Evolutionary conservation across 805 yeast genomes (phyloP).

Genomic region (Wickerhamiella shivajii): DNA sequence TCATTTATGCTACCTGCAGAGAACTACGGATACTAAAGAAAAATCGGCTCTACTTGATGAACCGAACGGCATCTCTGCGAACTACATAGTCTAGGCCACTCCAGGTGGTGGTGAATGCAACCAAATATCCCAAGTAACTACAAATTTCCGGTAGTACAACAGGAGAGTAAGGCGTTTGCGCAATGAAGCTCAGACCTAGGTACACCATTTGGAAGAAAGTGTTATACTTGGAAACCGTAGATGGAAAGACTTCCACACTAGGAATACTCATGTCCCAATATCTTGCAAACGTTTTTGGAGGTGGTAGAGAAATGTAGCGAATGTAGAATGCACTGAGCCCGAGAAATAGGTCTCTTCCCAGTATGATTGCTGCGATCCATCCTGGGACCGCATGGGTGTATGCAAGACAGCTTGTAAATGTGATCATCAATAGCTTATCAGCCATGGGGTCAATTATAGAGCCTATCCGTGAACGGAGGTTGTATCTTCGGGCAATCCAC

Average conservation of each 20-base stretch:
- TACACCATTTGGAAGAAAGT: conserved; percentile 89
- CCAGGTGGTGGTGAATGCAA: conserved; percentile 48
- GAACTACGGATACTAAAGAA: too few relatives aligned
- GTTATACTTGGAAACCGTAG: conserved; percentile 70
- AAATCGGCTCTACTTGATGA: conserved; percentile 17
- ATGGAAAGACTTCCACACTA: conserved; percentile 80
- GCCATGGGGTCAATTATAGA: conserved; percentile 92
- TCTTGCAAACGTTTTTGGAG: conserved; percentile 56
- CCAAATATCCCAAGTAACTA: conserved; percentile 26
- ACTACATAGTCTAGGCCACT: conserved; percentile 44
- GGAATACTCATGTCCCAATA: conserved; percentile 70
- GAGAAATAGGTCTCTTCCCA: conserved; percentile 71
- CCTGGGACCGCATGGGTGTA: conserved; percentile 54
- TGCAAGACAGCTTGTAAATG: conserved; percentile 65
- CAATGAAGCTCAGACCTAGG: conserved; percentile 44
- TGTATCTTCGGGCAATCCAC: conserved; percentile 66
- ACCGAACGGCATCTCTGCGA: conserved; percentile 15
- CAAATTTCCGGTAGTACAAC: conserved; percentile 20
- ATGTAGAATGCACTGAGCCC: conserved; percentile 58
- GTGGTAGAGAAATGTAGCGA: conserved; percentile 58
- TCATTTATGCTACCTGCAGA: too few relatives aligned
- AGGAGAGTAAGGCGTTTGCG: conserved; percentile 13
- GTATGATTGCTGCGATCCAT: conserved; percentile 41
- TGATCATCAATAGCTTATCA: conserved; percentile 79
- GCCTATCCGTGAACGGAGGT: conserved; percentile 70